These are phyloP conservation scores for Sarocladium kiliense DNA, from an alignment of 2,329 filamentous ascomycete genomes.

Conservation along the genomic window DNA sequence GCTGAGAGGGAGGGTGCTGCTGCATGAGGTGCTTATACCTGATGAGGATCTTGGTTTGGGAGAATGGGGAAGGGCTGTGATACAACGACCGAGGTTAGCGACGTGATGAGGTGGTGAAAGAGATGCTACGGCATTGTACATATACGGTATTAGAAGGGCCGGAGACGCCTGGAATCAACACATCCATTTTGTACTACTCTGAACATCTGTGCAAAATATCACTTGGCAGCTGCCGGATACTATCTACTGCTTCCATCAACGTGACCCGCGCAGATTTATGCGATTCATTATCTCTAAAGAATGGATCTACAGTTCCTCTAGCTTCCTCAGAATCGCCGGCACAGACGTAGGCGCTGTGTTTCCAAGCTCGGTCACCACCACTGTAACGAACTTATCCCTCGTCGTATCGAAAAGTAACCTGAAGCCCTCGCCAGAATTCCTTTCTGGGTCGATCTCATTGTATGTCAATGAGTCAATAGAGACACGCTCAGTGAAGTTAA, in stretches of 20 bases:
- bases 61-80: not conserved
- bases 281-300: not conserved
- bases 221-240: too few relatives aligned
- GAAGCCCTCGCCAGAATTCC: slow-evolving; percentile 49
- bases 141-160: slow-evolving; percentile 9
- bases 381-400: slow-evolving; percentile 76
- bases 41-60: slow-evolving; percentile 10
- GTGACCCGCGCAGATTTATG: not conserved
- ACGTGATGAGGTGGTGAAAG: not conserved
- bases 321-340: slow-evolving; percentile 54
- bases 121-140: slow-evolving; percentile 10
- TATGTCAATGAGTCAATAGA: slow-evolving; percentile 88
- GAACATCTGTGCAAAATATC: too few relatives aligned
- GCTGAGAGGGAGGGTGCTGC: slow-evolving; percentile 30
- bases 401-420: slow-evolving; percentile 88
- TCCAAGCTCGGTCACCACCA: slow-evolving; percentile 88
- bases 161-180: not conserved
- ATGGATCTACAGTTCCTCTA: slow-evolving; percentile 46
- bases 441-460: slow-evolving; percentile 83
- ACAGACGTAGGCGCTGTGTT: slow-evolving; percentile 82
- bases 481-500: slow-evolving; percentile 86
- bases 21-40: slow-evolving; percentile 16
- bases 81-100: not conserved
- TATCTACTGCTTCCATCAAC: too few relatives aligned
- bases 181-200: slow-evolving; percentile 1